Base-by-base conservation (phyloP, 768 basidiomycete species). In the Boletus eberwhitei region DNA sequence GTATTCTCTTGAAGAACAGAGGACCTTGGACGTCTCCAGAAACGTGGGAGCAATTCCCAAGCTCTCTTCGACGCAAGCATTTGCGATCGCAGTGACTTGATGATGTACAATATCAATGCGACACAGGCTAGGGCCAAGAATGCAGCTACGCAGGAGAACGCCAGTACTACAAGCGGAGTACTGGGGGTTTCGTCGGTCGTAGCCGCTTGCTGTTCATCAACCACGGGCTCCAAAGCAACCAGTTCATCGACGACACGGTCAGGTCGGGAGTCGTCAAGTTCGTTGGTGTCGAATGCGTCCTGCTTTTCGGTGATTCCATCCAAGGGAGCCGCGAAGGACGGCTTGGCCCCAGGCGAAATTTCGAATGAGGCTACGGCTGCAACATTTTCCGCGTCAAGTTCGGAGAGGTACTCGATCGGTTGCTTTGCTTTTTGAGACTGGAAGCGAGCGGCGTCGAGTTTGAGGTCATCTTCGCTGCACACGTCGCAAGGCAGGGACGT, bases 381-480 rank as follows among this genome's bases (percentile, higher is more conserved):
- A 41, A 68, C 55, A 32, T 63, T 62, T 42, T 67, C 67, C 26
- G 54, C 58, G 19, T 60, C 63, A 34, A 69, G 63, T 41, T 64
- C 57, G 24, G 71, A 64, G 53, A 72, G 64, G 31, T 67, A 59
- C 36, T 61, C 67, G 35, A 64, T 60, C 46, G 71, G 72, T 22
- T 71, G 64, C 43, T 71, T 64, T 31, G 64, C 48, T 35, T 64
- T 67, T 37, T 69, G 65, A 53, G 68, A 53, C 52, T 65, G 69
- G 31, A 77, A 61, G 54, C 66, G 62, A n/a, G 69, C 45, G 41
- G 71, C 52, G 36, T 64, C 65, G 41, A 47, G 37, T 50, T 50
- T 46, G 41, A 50, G 47, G 48, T 44, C 48, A 62, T 67, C 49
- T 53, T 50, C 59, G 22, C 62, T 68, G 49, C 31, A 52, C 37